Evolutionary conservation across 2,329 filamentous ascomycete genomes (phyloP).

Genomic region (Fusarium mangiferae): DNA sequence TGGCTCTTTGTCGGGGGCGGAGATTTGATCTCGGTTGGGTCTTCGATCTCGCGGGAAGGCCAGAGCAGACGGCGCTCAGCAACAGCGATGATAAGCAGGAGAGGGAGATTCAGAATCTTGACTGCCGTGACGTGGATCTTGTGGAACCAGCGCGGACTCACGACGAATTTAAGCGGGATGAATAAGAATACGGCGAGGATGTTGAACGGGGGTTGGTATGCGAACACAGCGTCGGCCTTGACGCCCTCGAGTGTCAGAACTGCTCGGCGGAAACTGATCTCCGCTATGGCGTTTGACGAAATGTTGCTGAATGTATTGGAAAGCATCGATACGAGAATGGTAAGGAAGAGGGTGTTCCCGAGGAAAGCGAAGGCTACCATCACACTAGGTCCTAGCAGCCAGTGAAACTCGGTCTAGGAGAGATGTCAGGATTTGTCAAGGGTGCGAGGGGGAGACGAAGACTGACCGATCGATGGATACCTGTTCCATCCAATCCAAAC

Average conservation of each 20-base stretch:
- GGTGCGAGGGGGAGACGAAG: neutral
- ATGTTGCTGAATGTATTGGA: slow-evolving; percentile 86
- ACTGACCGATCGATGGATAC: slow-evolving; percentile 66
- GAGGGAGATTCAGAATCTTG: slow-evolving; percentile 77
- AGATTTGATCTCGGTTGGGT: slow-evolving; percentile 27
- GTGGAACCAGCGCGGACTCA: slow-evolving; percentile 87
- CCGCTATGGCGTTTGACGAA: slow-evolving; percentile 79
- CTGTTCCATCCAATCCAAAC: slow-evolving; percentile 84
- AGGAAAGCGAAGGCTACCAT: slow-evolving; percentile 89
- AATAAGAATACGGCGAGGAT: slow-evolving; percentile 79
- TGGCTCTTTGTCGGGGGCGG: slow-evolving; percentile 49
- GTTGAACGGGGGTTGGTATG: slow-evolving; percentile 86
- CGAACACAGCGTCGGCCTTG: slow-evolving; percentile 84
- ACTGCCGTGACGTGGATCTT: slow-evolving; percentile 86
- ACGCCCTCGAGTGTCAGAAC: slow-evolving; percentile 88
- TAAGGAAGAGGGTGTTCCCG: slow-evolving; percentile 89
- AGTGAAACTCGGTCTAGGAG: slow-evolving; percentile 74
- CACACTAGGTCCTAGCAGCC: slow-evolving; percentile 79
- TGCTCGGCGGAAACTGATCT: slow-evolving; percentile 83
- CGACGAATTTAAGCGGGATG: slow-evolving; percentile 80
- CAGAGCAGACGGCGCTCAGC: slow-evolving; percentile 78
- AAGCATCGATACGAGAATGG: slow-evolving; percentile 87
- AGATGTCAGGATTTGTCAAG: slow-evolving; percentile 8
- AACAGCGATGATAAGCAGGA: slow-evolving; percentile 76
- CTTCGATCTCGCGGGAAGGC: slow-evolving; percentile 48